Evolutionary conservation across 116 monocot genomes (phyloP).

Genomic region (Phalaenopsis hybrid): DNA sequence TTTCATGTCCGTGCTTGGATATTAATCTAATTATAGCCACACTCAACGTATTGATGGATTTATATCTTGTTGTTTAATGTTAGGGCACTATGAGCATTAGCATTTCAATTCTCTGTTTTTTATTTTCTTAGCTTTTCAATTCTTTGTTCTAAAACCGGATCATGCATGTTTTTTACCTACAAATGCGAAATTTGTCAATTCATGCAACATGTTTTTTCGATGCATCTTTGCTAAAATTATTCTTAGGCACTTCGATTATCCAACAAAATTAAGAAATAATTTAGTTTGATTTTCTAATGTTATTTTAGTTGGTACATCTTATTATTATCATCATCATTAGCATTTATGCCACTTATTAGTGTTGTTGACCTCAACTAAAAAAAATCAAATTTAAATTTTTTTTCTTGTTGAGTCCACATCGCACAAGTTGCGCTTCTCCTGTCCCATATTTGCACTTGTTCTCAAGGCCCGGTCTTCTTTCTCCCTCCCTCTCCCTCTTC

Average conservation of each 20-base stretch:
- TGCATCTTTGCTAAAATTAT: neutral
- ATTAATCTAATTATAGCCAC: neutral
- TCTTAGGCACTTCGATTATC: neutral
- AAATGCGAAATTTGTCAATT: neutral
- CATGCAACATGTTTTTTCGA: neutral
- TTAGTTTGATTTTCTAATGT: neutral
- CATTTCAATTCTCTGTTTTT: neutral
- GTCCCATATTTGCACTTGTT: too few relatives aligned
- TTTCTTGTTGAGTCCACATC: too few relatives aligned
- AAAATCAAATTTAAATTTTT: too few relatives aligned
- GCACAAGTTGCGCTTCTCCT: too few relatives aligned
- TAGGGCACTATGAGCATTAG: neutral
- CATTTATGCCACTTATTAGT: too few relatives aligned
- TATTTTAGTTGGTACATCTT: neutral
- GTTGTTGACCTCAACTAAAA: too few relatives aligned
- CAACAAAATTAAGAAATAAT: neutral
- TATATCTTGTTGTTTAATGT: neutral
- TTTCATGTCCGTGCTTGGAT: neutral
- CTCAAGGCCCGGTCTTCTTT: too few relatives aligned
- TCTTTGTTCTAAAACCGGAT: neutral
- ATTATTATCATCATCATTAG: slow-evolving; percentile 1
- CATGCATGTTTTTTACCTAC: neutral
- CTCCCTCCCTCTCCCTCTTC: too few relatives aligned
- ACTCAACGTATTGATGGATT: neutral
- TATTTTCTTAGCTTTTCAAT: too few relatives aligned